Evolutionary conservation across 371 early-diverging fungal genomes (phyloP).

Genomic region (Funneliformis caledonium): DNA sequence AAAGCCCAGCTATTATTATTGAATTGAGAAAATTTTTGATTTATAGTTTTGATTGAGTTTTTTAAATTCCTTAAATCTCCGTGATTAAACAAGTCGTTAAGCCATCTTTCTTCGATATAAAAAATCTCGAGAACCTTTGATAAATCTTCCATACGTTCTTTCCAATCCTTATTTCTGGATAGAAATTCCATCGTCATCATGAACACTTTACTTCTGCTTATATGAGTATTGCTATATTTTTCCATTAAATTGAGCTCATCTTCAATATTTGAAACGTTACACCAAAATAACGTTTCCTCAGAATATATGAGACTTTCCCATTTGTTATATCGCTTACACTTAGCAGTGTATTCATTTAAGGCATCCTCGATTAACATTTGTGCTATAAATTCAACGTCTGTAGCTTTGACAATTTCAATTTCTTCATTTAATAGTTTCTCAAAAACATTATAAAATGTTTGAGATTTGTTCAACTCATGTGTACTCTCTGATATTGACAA

Average conservation of each 20-base stretch:
- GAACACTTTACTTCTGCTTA: no score
- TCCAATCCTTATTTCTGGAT: background rate
- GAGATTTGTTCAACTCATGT: background rate
- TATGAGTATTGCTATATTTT: background rate
- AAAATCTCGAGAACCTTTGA: conserved; percentile 9
- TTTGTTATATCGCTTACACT: background rate
- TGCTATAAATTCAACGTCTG: conserved; percentile 1
- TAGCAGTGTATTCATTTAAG: background rate
- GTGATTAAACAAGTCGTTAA: background rate
- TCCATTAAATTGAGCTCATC: background rate
- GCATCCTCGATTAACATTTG: background rate
- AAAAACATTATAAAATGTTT: conserved; percentile 28
- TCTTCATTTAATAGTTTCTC: background rate
- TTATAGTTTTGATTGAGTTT: background rate
- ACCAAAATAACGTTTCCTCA: background rate
- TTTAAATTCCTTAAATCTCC: conserved; percentile 4
- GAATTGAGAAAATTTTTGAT: background rate
- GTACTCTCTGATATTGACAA: background rate
- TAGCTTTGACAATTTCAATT: background rate
- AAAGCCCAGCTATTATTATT: conserved; percentile 32
- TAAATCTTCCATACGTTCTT: background rate
- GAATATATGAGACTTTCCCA: conserved; percentile 23
- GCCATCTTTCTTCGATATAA: background rate
- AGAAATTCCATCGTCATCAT: background rate
- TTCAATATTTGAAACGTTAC: conserved; percentile 5